Evolutionary conservation across 805 yeast genomes (phyloP).

Genomic region (Isabelozyma rhagii): DNA sequence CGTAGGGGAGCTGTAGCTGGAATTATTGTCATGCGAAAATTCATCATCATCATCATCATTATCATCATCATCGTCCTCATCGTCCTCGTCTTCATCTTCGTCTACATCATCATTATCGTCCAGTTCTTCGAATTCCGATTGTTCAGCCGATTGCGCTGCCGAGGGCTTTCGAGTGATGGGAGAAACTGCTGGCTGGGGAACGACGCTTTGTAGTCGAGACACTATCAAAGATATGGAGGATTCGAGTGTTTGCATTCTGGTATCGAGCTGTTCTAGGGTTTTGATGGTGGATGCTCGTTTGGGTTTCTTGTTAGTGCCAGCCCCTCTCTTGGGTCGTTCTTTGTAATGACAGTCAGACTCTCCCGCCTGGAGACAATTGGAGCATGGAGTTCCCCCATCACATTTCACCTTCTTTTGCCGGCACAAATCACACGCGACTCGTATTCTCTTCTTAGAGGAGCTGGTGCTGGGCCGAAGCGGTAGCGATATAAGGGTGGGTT

Average conservation of each 20-base stretch:
- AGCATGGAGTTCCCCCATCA: slow-evolving; percentile 27
- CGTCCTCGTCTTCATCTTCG: neutral
- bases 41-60: slow-evolving; percentile 1
- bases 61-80: slow-evolving; percentile 1
- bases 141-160: neutral
- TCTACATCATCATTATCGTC: neutral
- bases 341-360: slow-evolving; percentile 20
- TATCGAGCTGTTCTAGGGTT: neutral
- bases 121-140: neutral
- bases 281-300: neutral
- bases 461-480: neutral
- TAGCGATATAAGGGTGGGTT: neutral
- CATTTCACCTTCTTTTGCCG: slow-evolving; percentile 32
- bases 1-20: neutral
- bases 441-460: slow-evolving; percentile 12
- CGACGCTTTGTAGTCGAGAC: neutral
- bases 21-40: neutral
- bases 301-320: neutral
- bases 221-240: neutral
- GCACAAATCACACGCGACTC: slow-evolving; percentile 31
- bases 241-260: slow-evolving; percentile 2
- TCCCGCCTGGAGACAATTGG: slow-evolving; percentile 20
- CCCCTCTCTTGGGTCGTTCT: slow-evolving; percentile 9
- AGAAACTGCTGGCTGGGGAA: neutral
- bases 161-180: neutral